Evolutionary conservation across 2,329 filamentous ascomycete genomes (phyloP).

Genomic region (Epicoccum nigrum): DNA sequence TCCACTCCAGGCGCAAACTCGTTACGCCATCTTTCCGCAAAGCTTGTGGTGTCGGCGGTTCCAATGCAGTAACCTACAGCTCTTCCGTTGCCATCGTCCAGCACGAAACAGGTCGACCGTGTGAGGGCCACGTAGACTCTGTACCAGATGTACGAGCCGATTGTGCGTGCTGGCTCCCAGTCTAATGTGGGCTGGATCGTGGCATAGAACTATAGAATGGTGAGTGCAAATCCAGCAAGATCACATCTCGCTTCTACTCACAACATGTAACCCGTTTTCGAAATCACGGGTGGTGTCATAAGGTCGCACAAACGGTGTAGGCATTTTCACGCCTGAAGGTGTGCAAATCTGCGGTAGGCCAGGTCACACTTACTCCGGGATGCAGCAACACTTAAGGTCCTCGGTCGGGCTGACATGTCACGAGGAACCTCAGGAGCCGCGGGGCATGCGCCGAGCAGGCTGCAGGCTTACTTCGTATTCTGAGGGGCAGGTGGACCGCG

Average conservation of each 20-base stretch:
- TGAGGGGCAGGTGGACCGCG: not conserved
- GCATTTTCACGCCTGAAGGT: constrained; percentile 1
- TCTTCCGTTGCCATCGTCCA: constrained; percentile 41
- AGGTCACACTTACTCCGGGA: not conserved
- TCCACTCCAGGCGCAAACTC: constrained; percentile 36
- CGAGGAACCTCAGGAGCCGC: not conserved
- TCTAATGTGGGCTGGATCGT: constrained; percentile 32
- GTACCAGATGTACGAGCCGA: constrained; percentile 43
- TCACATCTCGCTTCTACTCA: constrained; percentile 1
- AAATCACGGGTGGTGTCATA: constrained; percentile 27
- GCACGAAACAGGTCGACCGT: constrained; percentile 42
- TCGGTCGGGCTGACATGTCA: not conserved
- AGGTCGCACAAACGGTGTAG: constrained; percentile 23
- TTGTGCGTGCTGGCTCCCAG: constrained; percentile 37
- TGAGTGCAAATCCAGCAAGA: not conserved
- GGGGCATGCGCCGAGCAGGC: not conserved
- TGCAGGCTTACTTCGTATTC: not conserved
- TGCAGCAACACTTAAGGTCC: not conserved
- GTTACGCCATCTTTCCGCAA: constrained; percentile 36
- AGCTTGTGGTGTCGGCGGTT: constrained; percentile 33
- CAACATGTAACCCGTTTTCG: constrained; percentile 25
- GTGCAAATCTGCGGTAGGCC: not conserved
- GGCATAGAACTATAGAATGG: constrained; percentile 26
- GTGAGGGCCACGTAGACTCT: constrained; percentile 39
- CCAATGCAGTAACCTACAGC: constrained; percentile 50